Evolutionary conservation across 2,329 filamentous ascomycete genomes (phyloP), one percentile per base, ranked within the genome.

Genomic region (Xylaria sp.): DNA sequence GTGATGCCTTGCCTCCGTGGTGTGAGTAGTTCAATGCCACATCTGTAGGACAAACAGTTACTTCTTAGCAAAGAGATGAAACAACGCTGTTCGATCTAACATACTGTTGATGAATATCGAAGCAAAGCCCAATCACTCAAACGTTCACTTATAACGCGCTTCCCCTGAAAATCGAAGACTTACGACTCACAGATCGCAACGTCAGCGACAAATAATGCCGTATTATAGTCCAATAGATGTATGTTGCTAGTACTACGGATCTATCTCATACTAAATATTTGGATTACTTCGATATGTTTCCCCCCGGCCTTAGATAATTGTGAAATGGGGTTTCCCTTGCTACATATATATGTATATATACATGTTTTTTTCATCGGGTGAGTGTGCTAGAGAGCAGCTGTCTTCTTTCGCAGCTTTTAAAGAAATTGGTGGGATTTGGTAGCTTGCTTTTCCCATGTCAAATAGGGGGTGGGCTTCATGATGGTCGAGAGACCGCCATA

Each of bases 401-500:
- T 44, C 10, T 42, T 55, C 39, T 18, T 54, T 57, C 10, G 19
- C 23, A 48, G 46, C 37, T 42, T 37, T 47, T 6, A n/a, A n/a
- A 46, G 16, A 39, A 44, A 37, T 47, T 54, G 34, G 42, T 52
- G 39, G 51, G 34, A 59, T 60, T 54, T 13, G 30, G 30, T 18
- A 37, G 44, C 44, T 51, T 59, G 50, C 61, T 53, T 52, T 57
- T n/a, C 13, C 42, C 2, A 55, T 55, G n/a, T 51, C 13, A 57
- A 49, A 48, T 55, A 58, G 10, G n/a, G n/a, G 13, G 5, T 46
- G 42, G n/a, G 42, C 42, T 46, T 13, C 5, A 46, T 46, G 42
- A 46, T 55, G 50, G 11, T 44, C 49, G 30, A 52, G 46, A 19
- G 16, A 57, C 54, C 48, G 46, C 54, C 56, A 59, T 63, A 59